Evolutionary conservation across 2,329 filamentous ascomycete species (phyloP).

Genomic region (Exserohilum turcica): DNA sequence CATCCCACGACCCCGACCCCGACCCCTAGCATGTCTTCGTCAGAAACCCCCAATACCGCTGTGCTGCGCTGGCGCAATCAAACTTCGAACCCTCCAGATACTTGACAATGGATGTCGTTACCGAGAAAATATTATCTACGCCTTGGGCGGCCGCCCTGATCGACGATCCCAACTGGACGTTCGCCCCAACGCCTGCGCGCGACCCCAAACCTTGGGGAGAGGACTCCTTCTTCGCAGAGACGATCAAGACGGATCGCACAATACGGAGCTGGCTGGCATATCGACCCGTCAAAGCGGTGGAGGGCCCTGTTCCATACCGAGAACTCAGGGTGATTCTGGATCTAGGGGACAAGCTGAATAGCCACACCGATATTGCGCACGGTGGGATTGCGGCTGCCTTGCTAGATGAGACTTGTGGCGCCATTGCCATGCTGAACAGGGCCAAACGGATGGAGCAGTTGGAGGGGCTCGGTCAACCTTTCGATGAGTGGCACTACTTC

Average conservation of each 20-base stretch:
- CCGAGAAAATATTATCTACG: conserved; percentile 41
- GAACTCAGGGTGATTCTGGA: conserved; percentile 49
- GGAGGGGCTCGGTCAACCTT: conserved; percentile 7
- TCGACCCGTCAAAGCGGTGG: conserved; percentile 23
- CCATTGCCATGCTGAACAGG: conserved; percentile 54
- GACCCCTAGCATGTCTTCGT: conserved; percentile 8
- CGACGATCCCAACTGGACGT: conserved; percentile 48
- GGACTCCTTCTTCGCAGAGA: conserved; percentile 60
- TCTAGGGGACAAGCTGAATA: conserved; percentile 61
- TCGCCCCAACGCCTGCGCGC: conserved; percentile 45
- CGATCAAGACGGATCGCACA: conserved; percentile 58
- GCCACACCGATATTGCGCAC: conserved; percentile 59
- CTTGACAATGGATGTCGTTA: conserved; percentile 28
- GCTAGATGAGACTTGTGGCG: conserved; percentile 64
- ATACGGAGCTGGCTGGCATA: conserved; percentile 47
- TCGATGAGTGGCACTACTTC: conserved; percentile 25
- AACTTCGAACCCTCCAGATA: too few species aligned
- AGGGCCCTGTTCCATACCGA: conserved; percentile 30
- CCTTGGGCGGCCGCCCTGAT: conserved; percentile 59
- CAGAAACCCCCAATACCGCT: neutral
- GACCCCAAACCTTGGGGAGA: conserved; percentile 46
- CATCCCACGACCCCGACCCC: neutral
- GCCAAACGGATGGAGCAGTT: conserved; percentile 25
- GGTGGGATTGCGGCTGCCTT: conserved; percentile 63
- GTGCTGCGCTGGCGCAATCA: neutral